Evolutionary conservation across 2,329 filamentous ascomycete species (phyloP).

Genomic region (Colletotrichum coccodes): DNA sequence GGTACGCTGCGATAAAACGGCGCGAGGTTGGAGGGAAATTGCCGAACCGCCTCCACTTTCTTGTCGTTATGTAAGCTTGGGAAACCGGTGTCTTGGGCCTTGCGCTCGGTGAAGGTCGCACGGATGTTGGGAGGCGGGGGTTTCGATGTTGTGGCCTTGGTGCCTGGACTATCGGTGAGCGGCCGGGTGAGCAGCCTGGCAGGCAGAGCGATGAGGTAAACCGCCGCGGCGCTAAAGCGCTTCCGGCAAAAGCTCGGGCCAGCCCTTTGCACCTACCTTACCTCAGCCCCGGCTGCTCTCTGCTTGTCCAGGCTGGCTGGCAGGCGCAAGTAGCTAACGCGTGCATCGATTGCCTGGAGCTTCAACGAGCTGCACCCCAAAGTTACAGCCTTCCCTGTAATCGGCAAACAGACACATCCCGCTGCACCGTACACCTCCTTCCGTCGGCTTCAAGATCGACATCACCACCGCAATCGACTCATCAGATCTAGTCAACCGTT

Average conservation of each 20-base stretch:
- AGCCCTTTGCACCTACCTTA: not conserved
- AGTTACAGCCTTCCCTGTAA: slow-evolving; percentile 30
- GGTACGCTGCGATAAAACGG: slow-evolving; percentile 28
- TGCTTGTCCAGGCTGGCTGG: slow-evolving; percentile 21
- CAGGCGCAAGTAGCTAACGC: slow-evolving; percentile 33
- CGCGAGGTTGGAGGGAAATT: slow-evolving; percentile 33
- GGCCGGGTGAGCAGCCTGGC: not conserved
- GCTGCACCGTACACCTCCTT: slow-evolving; percentile 2
- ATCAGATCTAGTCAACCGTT: not conserved
- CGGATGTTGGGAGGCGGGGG: not conserved
- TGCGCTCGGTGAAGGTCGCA: not conserved
- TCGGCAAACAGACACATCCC: slow-evolving; percentile 21
- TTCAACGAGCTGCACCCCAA: slow-evolving; percentile 30
- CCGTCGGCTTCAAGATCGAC: slow-evolving; percentile 16
- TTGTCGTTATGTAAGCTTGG: slow-evolving; percentile 24
- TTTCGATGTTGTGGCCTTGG: not conserved
- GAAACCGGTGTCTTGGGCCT: slow-evolving; percentile 8
- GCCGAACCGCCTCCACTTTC: slow-evolving; percentile 27
- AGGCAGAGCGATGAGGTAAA: not conserved
- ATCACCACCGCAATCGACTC: not conserved
- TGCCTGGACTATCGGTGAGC: not conserved
- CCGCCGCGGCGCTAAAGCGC: not conserved
- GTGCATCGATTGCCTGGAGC: slow-evolving; percentile 37
- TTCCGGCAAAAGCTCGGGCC: slow-evolving; percentile 25
- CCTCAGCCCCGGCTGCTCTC: slow-evolving; percentile 13